These are phyloP conservation scores for Gossypium aridum DNA, from an alignment of 441 rosid genomes.

Conservation along the genomic window DNA sequence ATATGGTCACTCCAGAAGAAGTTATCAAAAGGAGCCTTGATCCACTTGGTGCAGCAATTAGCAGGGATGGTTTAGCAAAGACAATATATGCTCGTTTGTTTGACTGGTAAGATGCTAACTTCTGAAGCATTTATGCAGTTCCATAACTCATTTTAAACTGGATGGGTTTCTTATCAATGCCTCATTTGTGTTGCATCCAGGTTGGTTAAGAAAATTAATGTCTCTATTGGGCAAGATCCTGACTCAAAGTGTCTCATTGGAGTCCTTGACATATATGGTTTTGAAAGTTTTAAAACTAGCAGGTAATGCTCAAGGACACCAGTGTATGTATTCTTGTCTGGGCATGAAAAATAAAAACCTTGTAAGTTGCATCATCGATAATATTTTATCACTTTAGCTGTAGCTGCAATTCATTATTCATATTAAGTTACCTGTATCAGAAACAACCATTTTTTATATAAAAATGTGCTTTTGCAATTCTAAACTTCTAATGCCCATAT, in stretches of 20 bases:
- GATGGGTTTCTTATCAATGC: conserved; percentile 4
- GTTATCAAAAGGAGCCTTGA: conserved; percentile 79
- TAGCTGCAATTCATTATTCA: background rate
- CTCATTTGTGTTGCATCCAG: conserved; percentile 30
- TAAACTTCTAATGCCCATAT: background rate
- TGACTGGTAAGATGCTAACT: conserved; percentile 55
- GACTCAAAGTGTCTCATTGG: conserved; percentile 66
- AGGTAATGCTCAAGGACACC: conserved; percentile 46
- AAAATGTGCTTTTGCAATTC: background rate
- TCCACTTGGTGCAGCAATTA: conserved; percentile 62
- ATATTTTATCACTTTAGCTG: background rate
- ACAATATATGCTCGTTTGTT: conserved; percentile 81
- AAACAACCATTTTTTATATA: background rate
- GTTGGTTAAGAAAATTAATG: conserved; percentile 85
- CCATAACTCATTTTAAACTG: background rate
- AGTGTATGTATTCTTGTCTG: background rate
- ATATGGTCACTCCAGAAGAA: conserved; percentile 89
- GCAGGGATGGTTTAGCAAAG: conserved; percentile 92
- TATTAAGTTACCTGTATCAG: background rate
- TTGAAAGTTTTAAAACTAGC: conserved; percentile 78
- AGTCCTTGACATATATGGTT: conserved; percentile 94
- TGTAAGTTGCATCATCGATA: background rate
- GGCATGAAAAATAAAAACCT: background rate
- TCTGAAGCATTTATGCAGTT: conserved; percentile 9
- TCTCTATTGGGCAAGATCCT: conserved; percentile 89